phyloP scores from a whole-genome alignment of 331 rosid species.

The Arachis monticola region DNA sequence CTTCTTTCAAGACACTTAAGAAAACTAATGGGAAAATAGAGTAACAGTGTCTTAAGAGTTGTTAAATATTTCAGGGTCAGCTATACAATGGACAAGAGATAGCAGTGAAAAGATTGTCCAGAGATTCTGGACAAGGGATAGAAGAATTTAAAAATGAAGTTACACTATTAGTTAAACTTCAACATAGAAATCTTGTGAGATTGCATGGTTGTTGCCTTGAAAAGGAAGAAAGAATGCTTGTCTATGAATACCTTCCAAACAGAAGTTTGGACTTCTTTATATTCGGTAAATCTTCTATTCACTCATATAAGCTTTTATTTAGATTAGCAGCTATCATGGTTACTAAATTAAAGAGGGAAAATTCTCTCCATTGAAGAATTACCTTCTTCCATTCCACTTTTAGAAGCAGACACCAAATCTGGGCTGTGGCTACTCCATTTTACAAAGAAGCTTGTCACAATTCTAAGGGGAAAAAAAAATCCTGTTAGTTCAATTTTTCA shows the following conservation, averaged over 20 bases:
- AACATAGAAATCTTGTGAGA: conserved; percentile 68
- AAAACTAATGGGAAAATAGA: conserved; percentile 11
- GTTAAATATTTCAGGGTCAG: conserved; percentile 48
- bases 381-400: too few relatives aligned
- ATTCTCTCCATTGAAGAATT: too few relatives aligned
- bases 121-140: conserved; percentile 58
- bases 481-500: too few relatives aligned
- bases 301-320: background rate
- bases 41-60: background rate
- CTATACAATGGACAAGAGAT: conserved; percentile 54
- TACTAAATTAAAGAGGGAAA: too few relatives aligned
- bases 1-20: background rate
- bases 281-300: conserved; percentile 42
- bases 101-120: conserved; percentile 64
- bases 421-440: too few relatives aligned
- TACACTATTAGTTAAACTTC: conserved; percentile 56
- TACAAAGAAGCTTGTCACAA: too few relatives aligned
- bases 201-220: conserved; percentile 57
- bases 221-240: conserved; percentile 58
- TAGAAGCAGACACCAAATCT: too few relatives aligned
- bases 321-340: too few relatives aligned
- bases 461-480: too few relatives aligned
- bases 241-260: conserved; percentile 75
- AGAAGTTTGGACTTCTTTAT: conserved; percentile 63
- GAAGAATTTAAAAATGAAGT: conserved; percentile 67